Evolutionary conservation across 345 rosid genomes (phyloP).

Genomic region (Bruguiera parviflora): DNA sequence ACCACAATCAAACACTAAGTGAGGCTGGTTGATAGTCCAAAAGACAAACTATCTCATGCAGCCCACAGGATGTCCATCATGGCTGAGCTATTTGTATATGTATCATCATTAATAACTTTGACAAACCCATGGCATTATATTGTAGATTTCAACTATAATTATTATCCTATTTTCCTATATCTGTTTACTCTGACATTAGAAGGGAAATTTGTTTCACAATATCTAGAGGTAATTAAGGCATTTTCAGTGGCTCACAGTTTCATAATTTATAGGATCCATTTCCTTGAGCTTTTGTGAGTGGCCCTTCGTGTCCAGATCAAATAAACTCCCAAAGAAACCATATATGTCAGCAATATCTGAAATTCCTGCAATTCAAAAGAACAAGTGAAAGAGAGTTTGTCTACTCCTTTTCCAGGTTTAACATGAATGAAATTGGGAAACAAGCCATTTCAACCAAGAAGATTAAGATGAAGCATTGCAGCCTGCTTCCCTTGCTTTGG

Average conservation of each 20-base stretch:
- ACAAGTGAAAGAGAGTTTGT: slow-evolving; percentile 16
- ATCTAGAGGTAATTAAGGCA: background rate
- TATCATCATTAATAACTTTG: too few relatives aligned
- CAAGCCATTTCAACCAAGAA: slow-evolving; percentile 10
- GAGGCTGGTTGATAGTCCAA: too few relatives aligned
- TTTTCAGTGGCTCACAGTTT: slow-evolving; percentile 66
- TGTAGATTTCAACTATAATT: too few relatives aligned
- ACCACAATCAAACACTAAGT: too few relatives aligned
- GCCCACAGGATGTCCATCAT: background rate
- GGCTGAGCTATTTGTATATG: background rate
- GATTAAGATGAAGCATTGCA: slow-evolving; percentile 56
- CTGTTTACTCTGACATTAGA: background rate
- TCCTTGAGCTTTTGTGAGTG: slow-evolving; percentile 81
- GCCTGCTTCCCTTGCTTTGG: slow-evolving; percentile 44
- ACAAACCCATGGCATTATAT: too few relatives aligned
- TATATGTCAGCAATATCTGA: slow-evolving; percentile 93
- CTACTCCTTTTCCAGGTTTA: slow-evolving; percentile 1
- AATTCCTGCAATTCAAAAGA: slow-evolving; percentile 42
- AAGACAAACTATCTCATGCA: too few relatives aligned
- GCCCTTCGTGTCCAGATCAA: slow-evolving; percentile 66
- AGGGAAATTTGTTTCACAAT: slow-evolving; percentile 7
- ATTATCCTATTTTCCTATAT: background rate
- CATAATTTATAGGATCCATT: slow-evolving; percentile 94
- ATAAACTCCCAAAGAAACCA: slow-evolving; percentile 84
- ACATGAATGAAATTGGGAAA: background rate